Percentiles rank a stretch among this genome's conserved stretches.
Conservation (phyloP, 2,329 filamentous ascomycete genomes). For the Diaporthe destruens region DNA sequence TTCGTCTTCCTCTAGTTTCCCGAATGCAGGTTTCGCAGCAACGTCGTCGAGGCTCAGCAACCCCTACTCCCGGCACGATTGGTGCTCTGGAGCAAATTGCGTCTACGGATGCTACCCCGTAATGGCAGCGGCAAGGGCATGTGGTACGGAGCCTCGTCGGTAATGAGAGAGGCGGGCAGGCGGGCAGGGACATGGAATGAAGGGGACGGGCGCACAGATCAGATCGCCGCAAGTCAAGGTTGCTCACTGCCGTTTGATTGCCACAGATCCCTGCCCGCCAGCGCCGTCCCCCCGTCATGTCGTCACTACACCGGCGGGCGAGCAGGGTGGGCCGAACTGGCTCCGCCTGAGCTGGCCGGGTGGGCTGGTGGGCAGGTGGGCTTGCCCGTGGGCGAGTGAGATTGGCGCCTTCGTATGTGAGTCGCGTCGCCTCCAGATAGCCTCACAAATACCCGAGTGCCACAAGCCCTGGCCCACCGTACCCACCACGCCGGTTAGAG, state of each 20-base stretch:
- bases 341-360: constrained; percentile 16
- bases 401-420: constrained; percentile 33
- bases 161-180: constrained; percentile 25
- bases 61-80: constrained; percentile 11
- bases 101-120: constrained; percentile 13
- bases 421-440: constrained; percentile 28
- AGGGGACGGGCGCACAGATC: constrained; percentile 27
- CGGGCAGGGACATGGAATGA: constrained; percentile 27
- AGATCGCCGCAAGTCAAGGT: constrained; percentile 30
- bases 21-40: not conserved
- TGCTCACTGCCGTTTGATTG: constrained; percentile 18
- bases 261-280: constrained; percentile 26
- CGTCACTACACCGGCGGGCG: constrained; percentile 20
- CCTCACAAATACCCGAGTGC: constrained; percentile 29
- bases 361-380: not conserved
- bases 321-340: constrained; percentile 13
- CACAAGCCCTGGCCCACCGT: not conserved
- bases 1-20: constrained; percentile 21
- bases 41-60: constrained; percentile 22
- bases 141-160: constrained; percentile 30
- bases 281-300: constrained; percentile 10
- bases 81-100: constrained; percentile 23
- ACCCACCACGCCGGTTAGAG: constrained; percentile 11
- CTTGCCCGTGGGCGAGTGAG: constrained; percentile 4
- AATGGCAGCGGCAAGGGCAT: constrained; percentile 23